phyloP scores from a whole-genome alignment of 2,329 filamentous ascomycete species.

The Tolypocladium amazonense region DNA sequence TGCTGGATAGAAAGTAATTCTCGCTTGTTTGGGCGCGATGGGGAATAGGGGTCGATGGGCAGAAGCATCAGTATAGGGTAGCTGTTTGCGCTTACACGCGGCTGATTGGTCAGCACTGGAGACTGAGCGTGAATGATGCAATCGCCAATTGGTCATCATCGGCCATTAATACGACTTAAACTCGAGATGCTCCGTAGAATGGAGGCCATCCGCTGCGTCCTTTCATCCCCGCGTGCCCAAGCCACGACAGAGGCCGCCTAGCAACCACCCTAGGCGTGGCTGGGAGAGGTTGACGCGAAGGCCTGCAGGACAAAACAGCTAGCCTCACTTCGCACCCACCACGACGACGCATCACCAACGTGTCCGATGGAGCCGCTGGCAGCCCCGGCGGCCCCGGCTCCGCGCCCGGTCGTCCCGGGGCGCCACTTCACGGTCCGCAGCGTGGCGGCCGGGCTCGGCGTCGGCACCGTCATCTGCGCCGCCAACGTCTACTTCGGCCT shows the following conservation, averaged over 20 bases:
- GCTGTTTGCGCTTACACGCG: neutral
- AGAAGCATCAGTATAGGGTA: no score
- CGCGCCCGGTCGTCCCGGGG: slow-evolving; percentile 20
- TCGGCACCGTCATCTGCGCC: slow-evolving; percentile 87
- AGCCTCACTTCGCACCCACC: neutral
- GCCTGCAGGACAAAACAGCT: neutral
- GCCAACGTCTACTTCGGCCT: slow-evolving; percentile 99
- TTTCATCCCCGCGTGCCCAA: neutral
- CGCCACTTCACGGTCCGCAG: slow-evolving; percentile 80
- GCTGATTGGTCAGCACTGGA: neutral
- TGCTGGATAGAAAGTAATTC: no score
- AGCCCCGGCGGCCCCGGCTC: slow-evolving; percentile 7
- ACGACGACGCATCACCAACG: neutral
- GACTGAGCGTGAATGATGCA: neutral
- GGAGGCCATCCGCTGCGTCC: neutral
- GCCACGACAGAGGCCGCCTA: neutral
- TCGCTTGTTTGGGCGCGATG: no score
- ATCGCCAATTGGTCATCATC: neutral
- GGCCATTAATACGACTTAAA: neutral
- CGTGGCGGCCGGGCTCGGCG: slow-evolving; percentile 65
- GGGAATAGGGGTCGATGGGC: no score
- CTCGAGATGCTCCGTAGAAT: no score
- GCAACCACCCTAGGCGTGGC: neutral
- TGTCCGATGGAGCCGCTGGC: neutral
- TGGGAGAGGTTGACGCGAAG: neutral